A percentile compares a stretch with the other conserved stretches of the same genome.
Evolutionary conservation across 208 protist species (phyloP).

Genomic region (Acanthamoeba rhysodes): DNA sequence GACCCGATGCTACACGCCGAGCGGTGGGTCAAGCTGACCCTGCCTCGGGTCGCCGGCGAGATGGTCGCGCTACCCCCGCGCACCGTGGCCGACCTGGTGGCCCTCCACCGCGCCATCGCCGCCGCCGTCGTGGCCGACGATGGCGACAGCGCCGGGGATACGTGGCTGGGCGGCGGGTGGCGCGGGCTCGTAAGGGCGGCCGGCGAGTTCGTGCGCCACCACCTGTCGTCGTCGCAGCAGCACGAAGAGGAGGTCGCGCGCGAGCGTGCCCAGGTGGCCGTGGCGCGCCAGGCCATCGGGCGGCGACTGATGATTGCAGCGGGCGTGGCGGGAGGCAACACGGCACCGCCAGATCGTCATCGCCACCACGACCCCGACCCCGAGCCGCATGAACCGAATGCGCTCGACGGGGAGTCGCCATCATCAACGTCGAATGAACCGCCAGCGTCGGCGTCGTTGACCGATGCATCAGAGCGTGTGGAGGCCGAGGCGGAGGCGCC

Average conservation of each 20-base stretch:
- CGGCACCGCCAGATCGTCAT: no score
- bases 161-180: background rate
- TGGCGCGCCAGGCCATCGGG: background rate
- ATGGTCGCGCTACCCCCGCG: background rate
- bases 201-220: background rate
- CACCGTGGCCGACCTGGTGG: background rate
- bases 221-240: background rate
- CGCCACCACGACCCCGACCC: background rate
- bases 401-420: background rate
- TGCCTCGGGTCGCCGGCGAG: background rate
- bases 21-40: constrained; percentile 16
- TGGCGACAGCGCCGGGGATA: background rate
- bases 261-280: background rate
- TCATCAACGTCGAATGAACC: no score
- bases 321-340: no score
- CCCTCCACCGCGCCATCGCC: background rate
- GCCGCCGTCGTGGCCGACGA: background rate
- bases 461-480: background rate
- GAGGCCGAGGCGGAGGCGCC: background rate
- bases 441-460: background rate
- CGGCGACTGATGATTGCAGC: background rate
- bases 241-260: background rate
- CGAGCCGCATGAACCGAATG: background rate
- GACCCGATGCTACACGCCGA: background rate
- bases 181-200: no score